Base-by-base conservation (phyloP, 1,284 basidiomycete species). In the Omphalotus olearius region DNA sequence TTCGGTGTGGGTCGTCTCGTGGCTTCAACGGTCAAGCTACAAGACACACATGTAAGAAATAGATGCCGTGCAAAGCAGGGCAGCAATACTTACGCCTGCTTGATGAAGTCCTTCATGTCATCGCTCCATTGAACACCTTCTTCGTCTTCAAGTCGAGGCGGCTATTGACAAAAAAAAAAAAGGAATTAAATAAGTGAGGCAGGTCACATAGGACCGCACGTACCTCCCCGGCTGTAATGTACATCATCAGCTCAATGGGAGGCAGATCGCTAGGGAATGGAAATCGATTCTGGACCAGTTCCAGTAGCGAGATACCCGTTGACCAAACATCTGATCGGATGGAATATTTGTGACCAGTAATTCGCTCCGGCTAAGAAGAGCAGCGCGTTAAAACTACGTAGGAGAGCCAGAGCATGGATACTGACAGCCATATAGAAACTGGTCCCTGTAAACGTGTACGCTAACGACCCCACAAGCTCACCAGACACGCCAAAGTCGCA, bases 301-400 rank as follows among this genome's bases (percentile, higher is more conserved):
- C 96, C 56, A 98, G 79, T 23, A 99, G 78, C 0, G 95, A 90
- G 38, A 99, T 82, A 18, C 95, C 96, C 26, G 93, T 87, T 1
- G 95, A 98, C 95, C 95, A 99, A n/a, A 99, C 94, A 66, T 99
- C 95, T 18, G 94, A 92, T 49, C 89, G 86, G 65, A 98, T 97
- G 25, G 89, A 90, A 68, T 98, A 98, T 48, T 87, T 82, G 52
- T 87, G 77, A 6, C 94, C 94, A 51, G 83, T 85, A 60, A 98
- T 94, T 47, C 96, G 83, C 68, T 98, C 96, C 41, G 96, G 96
- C 88, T 95, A 60, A 38, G 26, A 50, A 53, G 40, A 37, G 45
- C 45, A 47, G 47, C 47, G 48, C 41, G 47, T 47, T 53, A 63
- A 36, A 59, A 52, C 42, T 45, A 46, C 33, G 51, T 51, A 50